Base-by-base conservation (phyloP, 1,139 yeast species). In the Kurtzmaniella quercitrusa region DNA sequence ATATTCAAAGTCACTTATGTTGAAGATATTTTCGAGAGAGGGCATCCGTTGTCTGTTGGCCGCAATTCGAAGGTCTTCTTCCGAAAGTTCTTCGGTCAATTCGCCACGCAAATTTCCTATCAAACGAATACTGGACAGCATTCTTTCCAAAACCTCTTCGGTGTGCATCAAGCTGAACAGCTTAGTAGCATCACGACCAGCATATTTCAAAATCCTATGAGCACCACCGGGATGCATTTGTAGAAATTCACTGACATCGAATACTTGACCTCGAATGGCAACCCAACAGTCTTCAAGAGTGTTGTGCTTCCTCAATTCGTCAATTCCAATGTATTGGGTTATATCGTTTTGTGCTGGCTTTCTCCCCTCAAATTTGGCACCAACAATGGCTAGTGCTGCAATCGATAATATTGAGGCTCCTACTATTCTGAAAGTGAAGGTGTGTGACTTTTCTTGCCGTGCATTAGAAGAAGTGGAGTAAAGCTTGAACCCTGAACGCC, bases 1-100 rank as follows among this genome's bases (percentile, higher is more conserved):
- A 34, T 53, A 54, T 52, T 65, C 68, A 45, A 66, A 66, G 46
- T 66, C 71, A 14, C 58, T 52, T 29, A 66, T 42, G 34, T 60
- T 63, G 44, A 60, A 62, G 29, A 66, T 59, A 25, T 55, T 51
- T 12, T 56, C 48, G 12, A 68, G 44, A 1, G 64, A 56, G 3
- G 74, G 74, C 24, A 17, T 34, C 5, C 14, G 3, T 39, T 46
- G 1, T 33, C 57, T 62, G 38, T 59, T 51, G 21, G 55, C 58
- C 49, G 53, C 33, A 36, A 48, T 37, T 21, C 16, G 4, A 1
- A 42, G 18, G 18, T 41, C 43, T 41, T 49, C 52, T 15, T 45
- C 49, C 10, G 48, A 43, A 19, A 40, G 15, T n/a, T 41, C 42
- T 31, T 41, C 45, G 14, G 47, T 51, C 14, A 55, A 46, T 25